phyloP scores from a whole-genome alignment of 2,329 filamentous ascomycete genomes.

The Phyllosticta citribraziliensis region DNA sequence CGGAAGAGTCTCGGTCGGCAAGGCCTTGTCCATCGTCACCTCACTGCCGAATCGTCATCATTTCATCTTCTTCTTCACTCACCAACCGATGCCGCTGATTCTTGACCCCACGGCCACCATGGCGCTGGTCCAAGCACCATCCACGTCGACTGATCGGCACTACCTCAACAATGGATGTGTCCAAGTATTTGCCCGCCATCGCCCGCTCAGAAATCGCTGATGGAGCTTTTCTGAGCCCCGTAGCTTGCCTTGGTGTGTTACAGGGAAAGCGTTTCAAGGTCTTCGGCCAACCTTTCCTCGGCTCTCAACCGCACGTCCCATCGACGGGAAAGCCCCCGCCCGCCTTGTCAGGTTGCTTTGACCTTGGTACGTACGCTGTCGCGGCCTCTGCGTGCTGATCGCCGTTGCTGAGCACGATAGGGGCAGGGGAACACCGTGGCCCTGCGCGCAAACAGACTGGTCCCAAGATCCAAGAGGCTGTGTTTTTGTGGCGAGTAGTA shows the following conservation, averaged over 20 bases:
- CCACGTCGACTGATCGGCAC: background rate
- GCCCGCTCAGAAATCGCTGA: too few relatives aligned
- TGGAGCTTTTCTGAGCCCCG: background rate
- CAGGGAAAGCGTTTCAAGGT: background rate
- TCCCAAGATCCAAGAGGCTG: background rate
- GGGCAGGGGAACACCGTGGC: background rate
- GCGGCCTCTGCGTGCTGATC: background rate
- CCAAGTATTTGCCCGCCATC: too few relatives aligned
- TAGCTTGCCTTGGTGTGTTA: background rate
- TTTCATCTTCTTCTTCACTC: background rate
- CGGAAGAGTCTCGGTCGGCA: background rate
- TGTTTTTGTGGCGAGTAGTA: background rate
- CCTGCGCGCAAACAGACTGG: background rate
- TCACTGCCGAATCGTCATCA: background rate
- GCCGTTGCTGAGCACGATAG: background rate
- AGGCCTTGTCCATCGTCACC: background rate
- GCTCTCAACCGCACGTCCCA: background rate
- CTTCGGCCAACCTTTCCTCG: background rate
- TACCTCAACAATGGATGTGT: background rate
- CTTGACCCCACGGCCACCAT: background rate
- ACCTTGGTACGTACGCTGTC: background rate
- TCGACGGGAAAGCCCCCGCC: background rate
- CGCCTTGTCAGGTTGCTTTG: background rate
- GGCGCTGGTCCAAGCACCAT: background rate
- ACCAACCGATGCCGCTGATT: background rate